A percentile compares a stretch with the other conserved stretches of the same genome.
Conservation (phyloP, 2,329 filamentous ascomycete genomes). For the Tolypocladium tropicale region DNA sequence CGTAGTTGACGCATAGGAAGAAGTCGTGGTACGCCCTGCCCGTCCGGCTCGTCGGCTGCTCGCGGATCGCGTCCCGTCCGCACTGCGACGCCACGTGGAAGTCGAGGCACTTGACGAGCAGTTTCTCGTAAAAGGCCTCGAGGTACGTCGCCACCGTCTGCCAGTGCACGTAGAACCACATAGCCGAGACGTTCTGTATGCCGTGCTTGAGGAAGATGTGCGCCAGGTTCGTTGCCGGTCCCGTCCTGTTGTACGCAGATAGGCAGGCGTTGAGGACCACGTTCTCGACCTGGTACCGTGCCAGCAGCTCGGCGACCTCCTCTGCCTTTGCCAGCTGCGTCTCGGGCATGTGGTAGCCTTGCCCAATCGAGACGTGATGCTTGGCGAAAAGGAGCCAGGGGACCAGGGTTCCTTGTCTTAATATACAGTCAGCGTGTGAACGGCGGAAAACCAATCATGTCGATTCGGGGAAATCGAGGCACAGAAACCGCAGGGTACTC, state of each 20-base stretch:
- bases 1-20: constrained; percentile 20
- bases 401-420: constrained; percentile 9
- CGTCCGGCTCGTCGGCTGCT: constrained; percentile 9
- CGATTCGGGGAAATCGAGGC: neutral
- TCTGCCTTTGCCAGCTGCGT: constrained; percentile 12
- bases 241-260: constrained; percentile 16
- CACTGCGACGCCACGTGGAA: constrained; percentile 18
- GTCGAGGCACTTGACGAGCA: constrained; percentile 13
- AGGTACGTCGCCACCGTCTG: constrained; percentile 17
- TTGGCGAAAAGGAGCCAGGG: constrained; percentile 17
- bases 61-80: constrained; percentile 15
- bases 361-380: constrained; percentile 5
- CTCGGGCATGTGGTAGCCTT: constrained; percentile 11
- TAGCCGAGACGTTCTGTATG: constrained; percentile 16
- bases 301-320: constrained; percentile 13
- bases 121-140: constrained; percentile 14
- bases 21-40: constrained; percentile 14
- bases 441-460: no score
- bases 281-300: constrained; percentile 13
- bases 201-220: constrained; percentile 16
- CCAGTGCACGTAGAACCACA: constrained; percentile 20
- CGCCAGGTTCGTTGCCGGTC: constrained; percentile 13
- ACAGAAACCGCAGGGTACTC: constrained; percentile 1
- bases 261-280: constrained; percentile 18
- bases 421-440: neutral